These are phyloP conservation scores for Fusarium sulawesiense DNA, from an alignment of 2,329 filamentous ascomycete species.

Conservation along the genomic window DNA sequence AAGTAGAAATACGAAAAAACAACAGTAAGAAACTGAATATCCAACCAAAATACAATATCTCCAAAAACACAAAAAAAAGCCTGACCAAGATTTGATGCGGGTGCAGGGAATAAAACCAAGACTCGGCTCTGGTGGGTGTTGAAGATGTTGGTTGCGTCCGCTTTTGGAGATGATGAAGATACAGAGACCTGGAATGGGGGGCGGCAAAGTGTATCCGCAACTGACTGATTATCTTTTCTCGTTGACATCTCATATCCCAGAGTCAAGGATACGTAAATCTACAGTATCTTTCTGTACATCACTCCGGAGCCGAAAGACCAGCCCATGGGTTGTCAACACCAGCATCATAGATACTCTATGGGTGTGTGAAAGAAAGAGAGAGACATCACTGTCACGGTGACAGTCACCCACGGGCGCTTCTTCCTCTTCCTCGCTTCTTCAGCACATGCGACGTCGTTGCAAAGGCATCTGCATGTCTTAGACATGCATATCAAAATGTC, in stretches of 20 bases:
- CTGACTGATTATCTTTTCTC: constrained; percentile 34
- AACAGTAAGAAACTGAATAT: constrained; percentile 1
- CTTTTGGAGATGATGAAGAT: constrained; percentile 24
- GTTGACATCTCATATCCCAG: constrained; percentile 3
- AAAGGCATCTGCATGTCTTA: constrained; percentile 48
- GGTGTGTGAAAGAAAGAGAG: not conserved
- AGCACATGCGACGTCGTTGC: constrained; percentile 42
- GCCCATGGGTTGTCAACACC: constrained; percentile 1
- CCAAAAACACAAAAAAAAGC: constrained; percentile 36
- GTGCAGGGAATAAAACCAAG: constrained; percentile 27
- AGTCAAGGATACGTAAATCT: constrained; percentile 18
- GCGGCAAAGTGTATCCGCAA: constrained; percentile 21
- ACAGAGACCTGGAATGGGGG: constrained; percentile 7
- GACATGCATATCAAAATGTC: constrained; percentile 53
- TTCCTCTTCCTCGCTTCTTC: constrained; percentile 23
- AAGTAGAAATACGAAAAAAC: constrained; percentile 17
- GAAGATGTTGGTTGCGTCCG: constrained; percentile 13
- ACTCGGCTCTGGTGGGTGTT: constrained; percentile 25
- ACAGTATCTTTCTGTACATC: not conserved
- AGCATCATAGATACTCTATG: not conserved
- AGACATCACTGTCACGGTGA: constrained; percentile 9
- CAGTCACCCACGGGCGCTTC: constrained; percentile 16
- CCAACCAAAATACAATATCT: constrained; percentile 14
- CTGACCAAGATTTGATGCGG: constrained; percentile 40
- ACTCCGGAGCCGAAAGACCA: constrained; percentile 20